These are phyloP conservation scores for Metschnikowia noctiluminum DNA, from an alignment of 805 yeast species.

Conservation along the genomic window DNA sequence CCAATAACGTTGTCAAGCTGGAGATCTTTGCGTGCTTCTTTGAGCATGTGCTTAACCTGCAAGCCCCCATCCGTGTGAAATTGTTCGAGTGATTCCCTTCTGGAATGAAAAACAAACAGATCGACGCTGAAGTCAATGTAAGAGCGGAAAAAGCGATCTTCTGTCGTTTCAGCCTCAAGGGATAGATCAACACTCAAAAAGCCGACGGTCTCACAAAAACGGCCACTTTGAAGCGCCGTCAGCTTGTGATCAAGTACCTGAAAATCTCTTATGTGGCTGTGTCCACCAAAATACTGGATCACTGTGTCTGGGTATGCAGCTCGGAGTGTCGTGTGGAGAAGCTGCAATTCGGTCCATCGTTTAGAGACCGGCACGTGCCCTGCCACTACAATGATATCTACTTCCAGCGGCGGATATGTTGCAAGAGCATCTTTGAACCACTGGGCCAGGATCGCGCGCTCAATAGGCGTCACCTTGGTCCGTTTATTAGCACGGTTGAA, in stretches of 20 bases:
- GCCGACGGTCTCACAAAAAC: constrained; percentile 93
- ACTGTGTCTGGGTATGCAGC: constrained; percentile 53
- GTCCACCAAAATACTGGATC: constrained; percentile 92
- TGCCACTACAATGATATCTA: constrained; percentile 67
- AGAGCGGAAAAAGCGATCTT: constrained; percentile 46
- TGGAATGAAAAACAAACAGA: constrained; percentile 66
- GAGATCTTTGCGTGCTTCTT: constrained; percentile 42
- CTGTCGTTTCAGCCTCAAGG: constrained; percentile 9
- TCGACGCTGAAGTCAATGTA: constrained; percentile 80
- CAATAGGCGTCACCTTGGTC: constrained; percentile 62
- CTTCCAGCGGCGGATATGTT: constrained; percentile 28
- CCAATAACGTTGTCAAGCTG: constrained; percentile 59
- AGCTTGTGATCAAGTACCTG: constrained; percentile 60
- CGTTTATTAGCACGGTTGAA: constrained; percentile 58
- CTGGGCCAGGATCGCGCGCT: constrained; percentile 46
- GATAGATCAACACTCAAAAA: constrained; percentile 58
- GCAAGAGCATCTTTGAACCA: constrained; percentile 61
- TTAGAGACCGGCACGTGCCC: constrained; percentile 73
- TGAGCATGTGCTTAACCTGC: constrained; percentile 43
- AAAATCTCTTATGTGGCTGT: constrained; percentile 88
- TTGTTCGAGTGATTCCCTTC: constrained; percentile 19
- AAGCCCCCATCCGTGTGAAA: constrained; percentile 58
- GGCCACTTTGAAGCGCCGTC: constrained; percentile 86
- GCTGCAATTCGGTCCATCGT: constrained; percentile 50
- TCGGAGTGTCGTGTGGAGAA: constrained; percentile 52